Evolutionary conservation across 2,329 filamentous ascomycete species (phyloP).

Genomic region (Cladosporium velox): DNA sequence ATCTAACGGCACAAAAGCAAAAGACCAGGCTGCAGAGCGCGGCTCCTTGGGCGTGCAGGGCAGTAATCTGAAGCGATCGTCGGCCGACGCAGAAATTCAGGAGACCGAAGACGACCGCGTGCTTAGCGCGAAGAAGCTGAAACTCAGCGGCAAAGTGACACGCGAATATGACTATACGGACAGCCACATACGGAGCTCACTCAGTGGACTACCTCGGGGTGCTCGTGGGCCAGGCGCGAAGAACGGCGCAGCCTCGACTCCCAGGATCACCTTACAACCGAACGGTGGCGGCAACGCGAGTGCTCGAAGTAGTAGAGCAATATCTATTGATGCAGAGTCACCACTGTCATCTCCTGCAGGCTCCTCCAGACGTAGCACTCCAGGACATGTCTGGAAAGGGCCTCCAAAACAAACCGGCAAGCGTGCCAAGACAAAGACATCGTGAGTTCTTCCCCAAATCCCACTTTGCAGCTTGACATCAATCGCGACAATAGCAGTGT

Average conservation of each 20-base stretch:
- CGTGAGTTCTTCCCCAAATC: conserved; percentile 36
- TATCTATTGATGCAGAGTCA: conserved; percentile 35
- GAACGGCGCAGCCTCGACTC: conserved; percentile 27
- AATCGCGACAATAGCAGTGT: conserved; percentile 18
- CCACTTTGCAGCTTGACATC: conserved; percentile 17
- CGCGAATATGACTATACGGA: conserved; percentile 35
- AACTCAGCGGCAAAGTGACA: conserved; percentile 32
- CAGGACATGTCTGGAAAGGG: conserved; percentile 27
- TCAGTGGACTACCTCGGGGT: not conserved
- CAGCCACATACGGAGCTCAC: conserved; percentile 34
- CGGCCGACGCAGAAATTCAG: conserved; percentile 37
- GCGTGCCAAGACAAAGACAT: conserved; percentile 43
- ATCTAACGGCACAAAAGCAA: conserved; percentile 28
- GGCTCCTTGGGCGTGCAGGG: conserved; percentile 29
- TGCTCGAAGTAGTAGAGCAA: conserved; percentile 29
- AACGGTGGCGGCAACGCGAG: conserved; percentile 29
- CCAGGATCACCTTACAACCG: conserved; percentile 28
- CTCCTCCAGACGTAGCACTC: conserved; percentile 35
- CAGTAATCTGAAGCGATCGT: conserved; percentile 37
- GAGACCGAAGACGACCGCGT: conserved; percentile 30
- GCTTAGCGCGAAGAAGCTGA: conserved; percentile 38
- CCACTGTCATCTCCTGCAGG: conserved; percentile 37
- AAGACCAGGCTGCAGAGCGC: conserved; percentile 32
- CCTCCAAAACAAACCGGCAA: conserved; percentile 33
- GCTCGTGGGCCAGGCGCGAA: conserved; percentile 23